Evolutionary conservation across 352 stramenopile genomes (phyloP), one percentile per base, ranked within the genome.

Genomic region (Globisporangium cylindrosporum): DNA sequence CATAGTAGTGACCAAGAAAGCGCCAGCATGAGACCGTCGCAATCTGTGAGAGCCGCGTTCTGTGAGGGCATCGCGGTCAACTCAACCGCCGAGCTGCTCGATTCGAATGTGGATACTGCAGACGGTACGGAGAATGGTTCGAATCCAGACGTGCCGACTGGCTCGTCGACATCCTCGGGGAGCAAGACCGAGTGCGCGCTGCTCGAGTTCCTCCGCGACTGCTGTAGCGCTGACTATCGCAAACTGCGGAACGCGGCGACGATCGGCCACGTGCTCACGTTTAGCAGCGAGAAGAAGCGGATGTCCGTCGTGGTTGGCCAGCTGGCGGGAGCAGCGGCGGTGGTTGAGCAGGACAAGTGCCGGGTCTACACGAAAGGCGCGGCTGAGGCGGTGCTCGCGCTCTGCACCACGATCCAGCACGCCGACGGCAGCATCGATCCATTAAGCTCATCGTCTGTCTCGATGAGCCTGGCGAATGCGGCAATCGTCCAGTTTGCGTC

Each of bases 261-360:
- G 25, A 53, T 86, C 48, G 62, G 66, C 18, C 78, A 73, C 4
- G 67, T 92, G 8, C 77, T 96, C 61, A 81, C 86, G 1, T 99
- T 99, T 76, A 97, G 82, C 53, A 98, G 90, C 24, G 89, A 90
- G 46, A 80, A 93, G 25, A 99, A 98, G 76, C 90, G 95, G 75
- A 98, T 99, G 96, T 93, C 84, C 18, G 97, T 93, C 71, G 80
- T 95, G 25, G 76, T 97, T 2, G 77, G 59, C n/a, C 70, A 61
- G 24, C 53, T 49, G 38, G 14, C 38, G 12, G 38, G 0, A 3
- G 3, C 27, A 3, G 38, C 41, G 14, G 15, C 41, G 14, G 46
- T 25, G 7, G 15, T 18, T 22, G 15, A 49, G 14, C 41, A 49
- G 18, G 20, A 71, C 61, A 60, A 59, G 10, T 74, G 63, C 24